Evolutionary conservation across 1,284 basidiomycete genomes (phyloP), one percentile per base, ranked within the genome.

Genomic region (Farysia itapuensis): DNA sequence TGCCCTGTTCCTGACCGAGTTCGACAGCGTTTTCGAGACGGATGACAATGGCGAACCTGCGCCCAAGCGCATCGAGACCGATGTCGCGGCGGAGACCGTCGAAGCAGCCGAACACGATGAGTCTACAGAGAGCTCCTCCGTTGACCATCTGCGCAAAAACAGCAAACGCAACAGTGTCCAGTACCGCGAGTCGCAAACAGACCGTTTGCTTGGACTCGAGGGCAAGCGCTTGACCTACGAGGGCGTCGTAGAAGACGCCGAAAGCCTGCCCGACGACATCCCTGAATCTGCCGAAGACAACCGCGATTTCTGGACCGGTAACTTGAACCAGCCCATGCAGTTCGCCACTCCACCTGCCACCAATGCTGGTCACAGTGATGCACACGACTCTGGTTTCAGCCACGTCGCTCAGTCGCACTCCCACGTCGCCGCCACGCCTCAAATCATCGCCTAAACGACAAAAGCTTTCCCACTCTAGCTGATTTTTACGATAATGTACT

Each of bases 1-100:
- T 50, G 59, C 65, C 15, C 42, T 72, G 4, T 71, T 72, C 50
- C 37, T 72, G 15, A 72, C 70, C 24, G 68, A 68, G 35, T 72
- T 72, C 28, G 70, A 69, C 34, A 63, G 44, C 18, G 53, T 71
- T 30, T 72, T 72, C 37, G 65, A 57, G 46, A 69, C 64, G 13
- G 66, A 65, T 42, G 68, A 65, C 24, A 59, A 54, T 16, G 67
- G 67, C 14, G 63, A 59, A 20, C 65, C 65, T 3, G 61, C 65
- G 2, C 58, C 67, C 11, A 38, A 37, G 31, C 35, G 43, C 15
- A 42, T 70, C 30, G 67, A 54, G 37, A 67, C 70, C 26, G 39
- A 35, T 14, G 35, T 39, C 7, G 50, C 39, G 6, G 23, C 16
- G 8, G 26, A 19, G 4, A 8, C 19, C 7, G 8, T n/a, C 35